Evolutionary conservation across 345 rosid species (phyloP), one percentile per base, ranked within the genome.

Genomic region (Punica granatum): DNA sequence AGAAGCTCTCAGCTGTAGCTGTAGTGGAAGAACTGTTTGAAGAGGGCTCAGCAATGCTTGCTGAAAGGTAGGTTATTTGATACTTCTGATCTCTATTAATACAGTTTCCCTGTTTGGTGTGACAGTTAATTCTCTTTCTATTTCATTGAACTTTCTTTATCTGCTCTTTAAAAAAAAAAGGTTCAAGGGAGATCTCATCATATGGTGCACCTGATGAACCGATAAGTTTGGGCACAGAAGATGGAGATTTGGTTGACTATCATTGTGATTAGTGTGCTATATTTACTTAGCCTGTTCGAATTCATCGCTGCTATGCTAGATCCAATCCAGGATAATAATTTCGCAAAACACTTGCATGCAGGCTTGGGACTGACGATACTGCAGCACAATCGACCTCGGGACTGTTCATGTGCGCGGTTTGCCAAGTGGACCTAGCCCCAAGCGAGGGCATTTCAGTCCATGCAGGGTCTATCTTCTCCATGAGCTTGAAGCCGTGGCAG

Each of bases 21-120:
- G 81, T 86, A 21, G 98, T 92, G 8, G 98, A 92, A 82, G 98
- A 90, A 75, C 81, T 92, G 23, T 92, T 92, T 63, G 98, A 92
- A 80, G 98, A 92, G 83, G 97, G 97, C 67, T 92, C 97, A 0
- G 98, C 97, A 21, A 88, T 92, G 88, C 92, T 92, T 5, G 86
- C 88, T 35, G 98, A 92, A 81, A 88, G 97, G 98, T 92, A 66
- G 62, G 76, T 67, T 46, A 8, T 59, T 16, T 28, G 36, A 15
- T 56, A 15, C 18, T 59, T 14, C 16, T 59, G 13, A 4, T 59
- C n/a, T 59, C 33, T 18, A 31, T 13, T 7, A 30, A 36, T 21
- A 1, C 25, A 30, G 36, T 64, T 30, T 36, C 53, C 61, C 11
- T 35, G 36, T 36, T 56, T 54, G 13, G 6, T 32, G 16, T 41